Evolutionary conservation across 2,329 filamentous ascomycete genomes (phyloP), one percentile per base, ranked within the genome.

Genomic region (Ophiosphaerella korrae): DNA sequence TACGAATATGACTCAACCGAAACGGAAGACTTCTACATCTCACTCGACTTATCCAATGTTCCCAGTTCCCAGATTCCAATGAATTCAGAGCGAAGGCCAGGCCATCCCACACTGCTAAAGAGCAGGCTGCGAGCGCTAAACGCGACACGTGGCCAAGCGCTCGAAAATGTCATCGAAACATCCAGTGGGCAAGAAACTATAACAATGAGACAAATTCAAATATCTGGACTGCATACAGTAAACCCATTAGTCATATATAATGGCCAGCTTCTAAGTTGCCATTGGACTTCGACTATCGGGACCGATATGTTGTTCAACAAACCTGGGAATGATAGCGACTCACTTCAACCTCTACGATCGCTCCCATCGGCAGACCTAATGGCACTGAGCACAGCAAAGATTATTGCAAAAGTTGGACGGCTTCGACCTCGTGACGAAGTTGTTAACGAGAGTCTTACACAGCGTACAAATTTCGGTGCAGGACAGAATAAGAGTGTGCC

Each of bases 271-370:
- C 94, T 92, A 68, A 86, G 85, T 57, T 93, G 91, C 58, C 77
- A 84, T 39, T 97, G 93, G 93, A 83, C 85, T 9, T 85, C 89
- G 54, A 88, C 91, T 52, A 84, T 96, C 37, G 93, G 93, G 32
- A 96, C 92, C 0, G 90, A 95, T 60, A 77, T 92, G 57, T 83
- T 96, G 36, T 88, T 97, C 63, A 81, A 57, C 5, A 65, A 67
- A 48, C 63, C 68, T 3, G 14, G 29, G 5, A 44, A 59, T 34
- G 55, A 73, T 36, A 55, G 68, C 6, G 59, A 74, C 3, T 31
- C 42, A 5, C 46, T 41, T 9, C 34, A 60, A 13, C 81, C 80
- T n/a, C 75, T 78, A 21, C 79, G 84, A 23, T 77, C 75, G 29
- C 78, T 78, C 6, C 72, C 82, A 18, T 81, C 83, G 21, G 85